Conservation (phyloP, 106 monocot species). For the Dioscorea dumetorum region DNA sequence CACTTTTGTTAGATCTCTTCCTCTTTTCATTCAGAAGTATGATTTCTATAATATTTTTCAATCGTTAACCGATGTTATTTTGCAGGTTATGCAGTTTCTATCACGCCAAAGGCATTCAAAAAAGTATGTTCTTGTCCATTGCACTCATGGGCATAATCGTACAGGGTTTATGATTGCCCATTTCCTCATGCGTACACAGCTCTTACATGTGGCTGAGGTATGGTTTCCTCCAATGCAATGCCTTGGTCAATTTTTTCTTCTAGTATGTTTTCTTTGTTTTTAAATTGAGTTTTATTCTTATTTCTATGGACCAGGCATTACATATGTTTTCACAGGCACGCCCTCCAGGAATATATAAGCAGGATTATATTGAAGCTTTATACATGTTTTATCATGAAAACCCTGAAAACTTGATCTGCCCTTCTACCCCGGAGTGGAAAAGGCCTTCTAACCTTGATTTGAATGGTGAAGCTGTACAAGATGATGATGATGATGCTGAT, state of each 20-base stretch:
- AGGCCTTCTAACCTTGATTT: constrained; percentile 65
- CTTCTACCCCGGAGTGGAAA: constrained; percentile 75
- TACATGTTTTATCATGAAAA: constrained; percentile 67
- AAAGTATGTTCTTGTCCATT: constrained; percentile 71
- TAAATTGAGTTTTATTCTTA: not conserved
- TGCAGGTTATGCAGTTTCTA: constrained; percentile 60
- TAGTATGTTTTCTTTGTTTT: not conserved
- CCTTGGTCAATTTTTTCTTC: no score
- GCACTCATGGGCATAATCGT: constrained; percentile 80
- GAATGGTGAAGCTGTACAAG: constrained; percentile 79
- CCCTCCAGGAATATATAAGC: constrained; percentile 79
- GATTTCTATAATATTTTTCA: no score
- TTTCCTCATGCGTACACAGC: constrained; percentile 56
- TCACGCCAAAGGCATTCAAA: constrained; percentile 52
- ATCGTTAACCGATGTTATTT: not conserved
- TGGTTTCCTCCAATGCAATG: not conserved
- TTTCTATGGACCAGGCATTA: constrained; percentile 37
- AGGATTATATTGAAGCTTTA: constrained; percentile 63
- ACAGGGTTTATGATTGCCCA: constrained; percentile 77
- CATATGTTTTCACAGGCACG: constrained; percentile 50
- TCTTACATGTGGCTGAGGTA: constrained; percentile 6
- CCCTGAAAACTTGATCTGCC: constrained; percentile 52
- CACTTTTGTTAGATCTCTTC: no score
- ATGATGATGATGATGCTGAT: constrained; percentile 56
- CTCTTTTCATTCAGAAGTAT: no score